phyloP scores from a whole-genome alignment of 192 early-diverging fungal genomes.

The Entomortierella chlamydospora region DNA sequence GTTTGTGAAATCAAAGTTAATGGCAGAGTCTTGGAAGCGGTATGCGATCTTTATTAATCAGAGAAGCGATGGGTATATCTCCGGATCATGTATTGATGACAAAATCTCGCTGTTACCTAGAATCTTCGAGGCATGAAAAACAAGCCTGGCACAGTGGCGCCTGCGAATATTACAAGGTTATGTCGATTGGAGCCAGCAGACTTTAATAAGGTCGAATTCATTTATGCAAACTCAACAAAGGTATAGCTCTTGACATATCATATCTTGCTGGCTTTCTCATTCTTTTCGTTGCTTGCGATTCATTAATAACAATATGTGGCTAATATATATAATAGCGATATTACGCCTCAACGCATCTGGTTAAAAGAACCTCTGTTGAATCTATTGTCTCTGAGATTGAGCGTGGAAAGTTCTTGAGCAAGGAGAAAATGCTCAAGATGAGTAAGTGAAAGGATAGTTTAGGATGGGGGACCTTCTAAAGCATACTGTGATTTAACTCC shows the following conservation, averaged over 20 bases:
- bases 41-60: slow-evolving; percentile 28
- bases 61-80: neutral
- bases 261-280: no score
- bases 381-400: slow-evolving; percentile 57
- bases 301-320: no score
- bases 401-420: slow-evolving; percentile 49
- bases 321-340: slow-evolving; percentile 47
- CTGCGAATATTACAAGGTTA: slow-evolving; percentile 64
- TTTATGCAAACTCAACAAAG: slow-evolving; percentile 65
- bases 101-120: slow-evolving; percentile 23
- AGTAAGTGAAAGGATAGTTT: slow-evolving; percentile 39
- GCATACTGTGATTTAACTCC: neutral
- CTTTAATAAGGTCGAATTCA: slow-evolving; percentile 62
- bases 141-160: slow-evolving; percentile 67
- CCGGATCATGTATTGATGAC: neutral
- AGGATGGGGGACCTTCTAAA: neutral
- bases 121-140: slow-evolving; percentile 66
- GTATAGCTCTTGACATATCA: slow-evolving; percentile 26
- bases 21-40: slow-evolving; percentile 46
- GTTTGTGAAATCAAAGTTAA: slow-evolving; percentile 63
- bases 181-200: slow-evolving; percentile 25
- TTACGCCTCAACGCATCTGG: slow-evolving; percentile 54
- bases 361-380: slow-evolving; percentile 56
- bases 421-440: slow-evolving; percentile 58
- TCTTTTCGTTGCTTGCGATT: no score